These are phyloP conservation scores for Saccharomycopsis guyanensis DNA, from an alignment of 805 yeast genomes.

Conservation along the genomic window DNA sequence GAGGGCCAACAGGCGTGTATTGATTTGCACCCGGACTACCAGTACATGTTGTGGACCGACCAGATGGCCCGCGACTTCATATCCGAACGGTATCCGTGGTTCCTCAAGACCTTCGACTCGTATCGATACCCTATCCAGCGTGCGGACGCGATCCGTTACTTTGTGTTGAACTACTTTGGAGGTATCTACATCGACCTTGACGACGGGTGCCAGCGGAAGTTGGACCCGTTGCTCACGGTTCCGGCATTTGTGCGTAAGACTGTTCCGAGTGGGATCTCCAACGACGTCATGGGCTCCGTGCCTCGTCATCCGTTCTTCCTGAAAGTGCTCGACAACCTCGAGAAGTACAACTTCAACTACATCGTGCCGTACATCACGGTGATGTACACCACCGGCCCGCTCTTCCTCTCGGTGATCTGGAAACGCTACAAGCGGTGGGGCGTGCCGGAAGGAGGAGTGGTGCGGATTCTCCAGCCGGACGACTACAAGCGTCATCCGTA, in stretches of 20 bases:
- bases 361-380: conserved; percentile 82
- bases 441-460: conserved; percentile 54
- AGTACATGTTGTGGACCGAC: conserved; percentile 88
- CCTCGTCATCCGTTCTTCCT: conserved; percentile 82
- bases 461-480: conserved; percentile 62
- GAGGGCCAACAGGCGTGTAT: conserved; percentile 70
- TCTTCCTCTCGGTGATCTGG: conserved; percentile 80
- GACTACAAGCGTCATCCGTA: conserved; percentile 57
- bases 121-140: conserved; percentile 79
- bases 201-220: conserved; percentile 71
- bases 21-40: conserved; percentile 79
- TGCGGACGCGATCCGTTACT: conserved; percentile 87
- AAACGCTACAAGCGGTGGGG: conserved; percentile 81
- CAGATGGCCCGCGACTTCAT: conserved; percentile 73
- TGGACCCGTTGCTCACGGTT: conserved; percentile 74
- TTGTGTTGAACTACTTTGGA: conserved; percentile 74
- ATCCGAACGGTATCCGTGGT: conserved; percentile 78
- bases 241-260: conserved; percentile 88
- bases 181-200: conserved; percentile 88
- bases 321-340: conserved; percentile 57
- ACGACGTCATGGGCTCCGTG: conserved; percentile 86
- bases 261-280: conserved; percentile 83
- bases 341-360: conserved; percentile 63
- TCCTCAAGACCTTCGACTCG: conserved; percentile 64
- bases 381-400: conserved; percentile 90